phyloP scores from a whole-genome alignment of 257 asterid species.

The Salvia rosmarinus region DNA sequence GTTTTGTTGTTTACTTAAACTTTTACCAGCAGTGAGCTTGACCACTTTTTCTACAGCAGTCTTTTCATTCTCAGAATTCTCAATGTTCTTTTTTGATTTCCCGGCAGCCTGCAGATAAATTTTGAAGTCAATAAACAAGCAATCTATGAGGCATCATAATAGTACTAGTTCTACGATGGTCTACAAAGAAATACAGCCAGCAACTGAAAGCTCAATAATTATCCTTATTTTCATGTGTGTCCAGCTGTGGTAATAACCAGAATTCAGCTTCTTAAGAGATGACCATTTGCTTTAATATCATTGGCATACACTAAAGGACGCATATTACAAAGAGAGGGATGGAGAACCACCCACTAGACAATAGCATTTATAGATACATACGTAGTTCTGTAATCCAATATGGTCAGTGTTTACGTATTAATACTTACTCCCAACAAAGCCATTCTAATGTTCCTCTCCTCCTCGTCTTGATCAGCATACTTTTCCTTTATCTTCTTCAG shows the following conservation, averaged over 20 bases:
- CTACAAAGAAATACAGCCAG: constrained; percentile 15
- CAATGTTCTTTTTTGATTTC: constrained; percentile 56
- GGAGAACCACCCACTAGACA: constrained; percentile 3
- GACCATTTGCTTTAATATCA: constrained; percentile 27
- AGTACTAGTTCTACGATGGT: constrained; percentile 4
- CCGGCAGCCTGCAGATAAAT: constrained; percentile 82
- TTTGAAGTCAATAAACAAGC: constrained; percentile 25
- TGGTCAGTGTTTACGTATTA: constrained; percentile 10
- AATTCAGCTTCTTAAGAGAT: constrained; percentile 17
- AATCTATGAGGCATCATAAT: constrained; percentile 23
- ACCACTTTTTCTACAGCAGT: constrained; percentile 39
- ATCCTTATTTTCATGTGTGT: background rate
- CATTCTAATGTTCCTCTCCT: constrained; percentile 87
- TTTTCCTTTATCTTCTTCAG: constrained; percentile 95
- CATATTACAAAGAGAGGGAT: constrained; percentile 11
- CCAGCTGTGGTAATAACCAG: constrained; percentile 11
- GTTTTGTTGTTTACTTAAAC: constrained; percentile 22
- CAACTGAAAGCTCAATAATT: background rate
- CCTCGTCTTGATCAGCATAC: constrained; percentile 98
- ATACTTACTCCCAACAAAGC: constrained; percentile 79
- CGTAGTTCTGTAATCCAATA: constrained; percentile 14
- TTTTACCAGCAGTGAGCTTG: constrained; percentile 54
- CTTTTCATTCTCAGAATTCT: constrained; percentile 47
- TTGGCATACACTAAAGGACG: constrained; percentile 8
- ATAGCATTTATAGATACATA: background rate